Base-by-base conservation (phyloP, 257 asterid genomes). In the Gentiana dahurica region DNA sequence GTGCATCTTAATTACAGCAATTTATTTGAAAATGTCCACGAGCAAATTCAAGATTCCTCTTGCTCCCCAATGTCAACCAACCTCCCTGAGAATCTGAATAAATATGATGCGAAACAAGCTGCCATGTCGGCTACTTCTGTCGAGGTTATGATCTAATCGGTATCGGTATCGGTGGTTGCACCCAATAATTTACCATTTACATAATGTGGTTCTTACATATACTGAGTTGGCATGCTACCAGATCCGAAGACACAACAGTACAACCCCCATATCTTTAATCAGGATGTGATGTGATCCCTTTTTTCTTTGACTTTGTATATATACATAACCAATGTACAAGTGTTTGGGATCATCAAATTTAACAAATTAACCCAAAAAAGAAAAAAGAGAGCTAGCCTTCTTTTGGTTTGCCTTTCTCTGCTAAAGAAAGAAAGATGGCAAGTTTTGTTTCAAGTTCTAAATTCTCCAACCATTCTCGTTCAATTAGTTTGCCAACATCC, bases 401-500 rank as follows among this genome's bases (percentile, higher is more conserved):
- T 51, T 6, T 5, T 4, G 55, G 36, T 33, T 35, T 1, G 24
- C 24, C 24, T 24, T 24, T 24, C 24, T 24, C 24, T 24, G 24
- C 24, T 24, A 24, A 24, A 24, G 24, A 24, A 24, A 34, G 33
- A 52, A 52, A 52, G 55, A 53, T 34, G 57, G 57, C 44, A 33
- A 41, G 9, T 41, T 41, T 10, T 5, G 46, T 2, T 41, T 41
- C 46, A 41, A 41, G 9, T 2, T 2, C 58, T 8, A 53, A 53
- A 33, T 12, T 52, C n/a, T 52, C 55, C 4, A 52, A 1, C 56
- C 79, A 59, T 32, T 41, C 51, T 36, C 58, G 72, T 49, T 71
- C 74, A 6, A 53, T 33, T 45, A 75, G 74, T 59, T 57, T 75
- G 36, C 70, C 78, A 45, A 51, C 71, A 8, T 6, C 36, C 48